Conservation (phyloP, 1,139 yeast genomes). For the Blastobotrys ciferrii region DNA sequence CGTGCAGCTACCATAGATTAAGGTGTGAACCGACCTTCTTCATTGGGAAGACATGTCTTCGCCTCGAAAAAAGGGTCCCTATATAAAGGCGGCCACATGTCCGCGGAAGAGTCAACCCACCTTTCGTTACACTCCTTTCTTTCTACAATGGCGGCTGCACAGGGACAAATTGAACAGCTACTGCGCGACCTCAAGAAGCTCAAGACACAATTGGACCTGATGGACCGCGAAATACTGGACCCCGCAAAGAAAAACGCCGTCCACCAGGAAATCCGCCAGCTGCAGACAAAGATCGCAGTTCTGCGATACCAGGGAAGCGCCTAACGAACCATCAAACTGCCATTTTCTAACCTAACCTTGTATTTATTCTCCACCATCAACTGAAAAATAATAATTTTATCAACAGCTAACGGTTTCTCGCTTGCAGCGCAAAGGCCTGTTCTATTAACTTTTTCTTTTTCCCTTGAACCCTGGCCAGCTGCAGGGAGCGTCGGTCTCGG, state of each 20-base stretch:
- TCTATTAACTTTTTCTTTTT: too few species aligned
- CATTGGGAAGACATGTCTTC: neutral
- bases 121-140: neutral
- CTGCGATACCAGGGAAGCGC: slow-evolving; percentile 3
- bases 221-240: slow-evolving; percentile 5
- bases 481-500: too few species aligned
- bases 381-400: too few species aligned
- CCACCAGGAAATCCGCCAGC: slow-evolving; percentile 6
- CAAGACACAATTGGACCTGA: slow-evolving; percentile 5
- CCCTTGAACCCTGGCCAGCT: too few species aligned
- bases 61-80: neutral
- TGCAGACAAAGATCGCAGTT: slow-evolving; percentile 5
- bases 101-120: too few species aligned
- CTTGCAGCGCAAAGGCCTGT: neutral
- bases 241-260: slow-evolving; percentile 1
- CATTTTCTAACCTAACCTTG: neutral
- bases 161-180: slow-evolving; percentile 3
- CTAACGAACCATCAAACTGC: neutral
- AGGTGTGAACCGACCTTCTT: neutral
- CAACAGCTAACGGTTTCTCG: too few species aligned
- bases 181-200: slow-evolving; percentile 2
- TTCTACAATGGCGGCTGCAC: neutral
- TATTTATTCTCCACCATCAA: too few species aligned
- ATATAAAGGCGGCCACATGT: slow-evolving; percentile 1
- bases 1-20: neutral